Evolutionary conservation across 2,329 filamentous ascomycete genomes (phyloP).

Genomic region (Neopestalotiopsis sp.): DNA sequence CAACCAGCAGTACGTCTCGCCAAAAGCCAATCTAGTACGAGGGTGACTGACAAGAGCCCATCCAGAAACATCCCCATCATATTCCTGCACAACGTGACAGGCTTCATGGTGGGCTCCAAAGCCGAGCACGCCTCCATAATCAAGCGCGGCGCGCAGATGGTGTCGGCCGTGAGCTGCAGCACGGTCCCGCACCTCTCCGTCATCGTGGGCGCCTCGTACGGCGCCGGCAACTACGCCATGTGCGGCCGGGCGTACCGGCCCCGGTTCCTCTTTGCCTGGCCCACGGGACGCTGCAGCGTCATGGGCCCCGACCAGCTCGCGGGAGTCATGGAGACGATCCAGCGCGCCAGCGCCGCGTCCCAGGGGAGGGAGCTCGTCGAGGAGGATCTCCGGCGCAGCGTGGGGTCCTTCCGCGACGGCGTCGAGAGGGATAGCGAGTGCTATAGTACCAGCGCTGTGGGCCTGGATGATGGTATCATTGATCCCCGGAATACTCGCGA

Average conservation of each 20-base stretch:
- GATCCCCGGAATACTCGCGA: constrained; percentile 18
- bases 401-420: constrained; percentile 23
- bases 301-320: constrained; percentile 47
- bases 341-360: constrained; percentile 28
- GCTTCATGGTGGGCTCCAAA: constrained; percentile 53
- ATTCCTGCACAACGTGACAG: constrained; percentile 53
- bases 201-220: constrained; percentile 50
- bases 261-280: constrained; percentile 49
- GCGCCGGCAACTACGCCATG: constrained; percentile 54
- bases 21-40: neutral
- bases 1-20: constrained; percentile 40
- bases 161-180: constrained; percentile 49
- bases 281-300: constrained; percentile 44
- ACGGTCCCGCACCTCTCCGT: constrained; percentile 50
- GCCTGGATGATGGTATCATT: constrained; percentile 39
- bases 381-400: neutral
- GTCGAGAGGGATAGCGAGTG: constrained; percentile 29
- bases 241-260: constrained; percentile 48
- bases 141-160: constrained; percentile 49
- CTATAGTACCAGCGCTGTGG: constrained; percentile 29
- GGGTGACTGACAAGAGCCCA: neutral
- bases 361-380: neutral
- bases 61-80: constrained; percentile 41
- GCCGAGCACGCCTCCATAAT: constrained; percentile 50
- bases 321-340: constrained; percentile 41